phyloP scores from a whole-genome alignment of 371 early-diverging fungal species.

The Syncephalastrum contaminatum region DNA sequence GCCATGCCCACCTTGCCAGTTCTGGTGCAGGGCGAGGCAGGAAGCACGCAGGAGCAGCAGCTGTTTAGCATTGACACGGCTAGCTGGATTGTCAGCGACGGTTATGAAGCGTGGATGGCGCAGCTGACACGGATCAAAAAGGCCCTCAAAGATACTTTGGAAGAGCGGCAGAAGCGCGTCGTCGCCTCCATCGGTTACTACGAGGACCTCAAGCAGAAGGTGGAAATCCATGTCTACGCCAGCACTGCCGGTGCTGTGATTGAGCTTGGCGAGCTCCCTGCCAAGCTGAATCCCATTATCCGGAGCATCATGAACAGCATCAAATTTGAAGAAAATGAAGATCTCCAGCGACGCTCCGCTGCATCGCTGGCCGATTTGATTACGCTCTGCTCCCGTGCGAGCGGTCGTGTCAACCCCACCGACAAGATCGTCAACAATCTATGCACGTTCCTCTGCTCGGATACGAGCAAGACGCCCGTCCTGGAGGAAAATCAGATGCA shows the following conservation, averaged over 20 bases:
- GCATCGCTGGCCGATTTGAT: conserved; percentile 56
- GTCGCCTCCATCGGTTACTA: conserved; percentile 66
- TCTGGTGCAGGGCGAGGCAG: conserved; percentile 48
- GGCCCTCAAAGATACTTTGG: conserved; percentile 33
- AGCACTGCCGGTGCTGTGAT: conserved; percentile 86
- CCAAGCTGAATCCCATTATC: conserved; percentile 84
- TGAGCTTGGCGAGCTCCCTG: conserved; percentile 74
- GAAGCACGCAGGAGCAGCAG: conserved; percentile 44
- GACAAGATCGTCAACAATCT: conserved; percentile 91
- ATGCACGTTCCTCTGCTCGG: conserved; percentile 82
- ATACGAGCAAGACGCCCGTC: conserved; percentile 72
- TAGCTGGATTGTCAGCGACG: conserved; percentile 47
- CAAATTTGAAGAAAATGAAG: conserved; percentile 74
- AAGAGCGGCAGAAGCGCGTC: conserved; percentile 66
- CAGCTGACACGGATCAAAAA: conserved; percentile 42
- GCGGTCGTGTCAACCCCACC: conserved; percentile 54
- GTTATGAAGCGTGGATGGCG: conserved; percentile 45
- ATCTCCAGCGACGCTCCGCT: conserved; percentile 68
- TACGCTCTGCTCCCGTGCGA: conserved; percentile 50
- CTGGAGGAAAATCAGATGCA: conserved; percentile 53
- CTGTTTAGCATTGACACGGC: conserved; percentile 69
- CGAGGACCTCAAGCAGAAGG: conserved; percentile 63
- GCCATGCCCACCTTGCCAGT: conserved; percentile 62
- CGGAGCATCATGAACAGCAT: conserved; percentile 88
- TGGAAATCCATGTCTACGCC: conserved; percentile 71